phyloP scores from a whole-genome alignment of 208 protist species.

The Crithidia bombi region DNA sequence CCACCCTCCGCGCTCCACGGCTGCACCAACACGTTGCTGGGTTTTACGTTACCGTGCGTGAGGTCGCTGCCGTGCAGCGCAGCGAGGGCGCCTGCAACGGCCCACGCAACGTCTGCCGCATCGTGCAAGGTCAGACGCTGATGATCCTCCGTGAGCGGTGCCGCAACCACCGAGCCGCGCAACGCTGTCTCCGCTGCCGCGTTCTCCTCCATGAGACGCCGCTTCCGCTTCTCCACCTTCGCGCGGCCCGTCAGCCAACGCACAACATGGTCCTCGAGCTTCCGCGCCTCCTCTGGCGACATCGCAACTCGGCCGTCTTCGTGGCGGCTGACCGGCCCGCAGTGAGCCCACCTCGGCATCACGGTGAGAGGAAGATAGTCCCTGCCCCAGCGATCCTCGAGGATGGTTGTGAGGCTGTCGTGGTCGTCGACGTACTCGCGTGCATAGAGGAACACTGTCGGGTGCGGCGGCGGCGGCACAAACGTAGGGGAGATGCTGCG shows the following conservation, averaged over 20 bases:
- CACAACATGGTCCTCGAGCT: conserved; percentile 17
- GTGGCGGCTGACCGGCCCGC: not conserved
- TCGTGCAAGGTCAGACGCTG: conserved; percentile 27
- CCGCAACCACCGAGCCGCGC: not conserved
- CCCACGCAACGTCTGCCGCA: conserved; percentile 33
- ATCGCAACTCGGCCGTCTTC: not conserved
- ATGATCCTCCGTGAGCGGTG: conserved; percentile 11
- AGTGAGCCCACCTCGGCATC: conserved; percentile 29
- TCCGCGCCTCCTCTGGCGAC: conserved; percentile 7
- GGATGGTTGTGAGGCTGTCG: conserved; percentile 9
- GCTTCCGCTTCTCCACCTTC: conserved; percentile 26
- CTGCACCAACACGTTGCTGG: conserved; percentile 57
- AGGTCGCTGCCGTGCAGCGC: conserved; percentile 25
- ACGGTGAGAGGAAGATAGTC: conserved; percentile 23
- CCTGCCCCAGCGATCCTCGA: conserved; percentile 35
- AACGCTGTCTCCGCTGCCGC: conserved; percentile 7
- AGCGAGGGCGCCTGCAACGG: conserved; percentile 13
- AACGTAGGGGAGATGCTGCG: not conserved
- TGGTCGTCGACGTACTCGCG: conserved; percentile 32
- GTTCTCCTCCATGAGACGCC: conserved; percentile 7
- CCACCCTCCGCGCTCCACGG: not conserved
- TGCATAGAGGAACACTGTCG: conserved; percentile 35
- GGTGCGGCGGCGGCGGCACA: conserved; percentile 6
- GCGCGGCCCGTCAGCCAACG: conserved; percentile 25
- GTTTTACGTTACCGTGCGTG: conserved; percentile 61